These are phyloP conservation scores for Cutaneotrichosporon cavernicola DNA, from an alignment of 1,284 basidiomycete species.

Conservation along the genomic window DNA sequence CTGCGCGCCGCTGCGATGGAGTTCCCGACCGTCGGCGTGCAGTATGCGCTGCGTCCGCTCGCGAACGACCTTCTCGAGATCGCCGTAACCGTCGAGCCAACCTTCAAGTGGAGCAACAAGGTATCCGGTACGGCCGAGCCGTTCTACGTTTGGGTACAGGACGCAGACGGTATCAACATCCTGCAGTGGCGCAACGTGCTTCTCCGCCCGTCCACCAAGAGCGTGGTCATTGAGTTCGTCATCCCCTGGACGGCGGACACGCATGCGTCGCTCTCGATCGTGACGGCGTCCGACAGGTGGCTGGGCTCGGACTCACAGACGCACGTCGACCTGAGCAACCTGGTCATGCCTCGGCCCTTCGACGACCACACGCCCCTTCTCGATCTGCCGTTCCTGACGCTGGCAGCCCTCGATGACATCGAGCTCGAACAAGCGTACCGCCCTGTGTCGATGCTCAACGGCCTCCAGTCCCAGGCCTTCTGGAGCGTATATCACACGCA, in stretches of 20 bases:
- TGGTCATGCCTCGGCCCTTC: conserved; percentile 74
- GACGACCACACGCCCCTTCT: conserved; percentile 68
- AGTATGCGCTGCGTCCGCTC: conserved; percentile 73
- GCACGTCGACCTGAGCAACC: conserved; percentile 63
- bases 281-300: conserved; percentile 93
- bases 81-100: conserved; percentile 62
- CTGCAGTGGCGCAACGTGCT: conserved; percentile 75
- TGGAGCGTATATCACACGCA: conserved; percentile 76
- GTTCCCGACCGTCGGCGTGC: conserved; percentile 75
- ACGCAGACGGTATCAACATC: conserved; percentile 73
- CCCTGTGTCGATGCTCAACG: conserved; percentile 65
- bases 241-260: conserved; percentile 67
- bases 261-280: conserved; percentile 68
- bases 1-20: conserved; percentile 77
- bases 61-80: conserved; percentile 81
- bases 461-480: conserved; percentile 84
- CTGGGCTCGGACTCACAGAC: conserved; percentile 82
- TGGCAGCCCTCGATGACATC: conserved; percentile 59
- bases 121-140: conserved; percentile 76
- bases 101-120: conserved; percentile 82
- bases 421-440: conserved; percentile 58
- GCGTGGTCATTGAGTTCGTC: conserved; percentile 72
- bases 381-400: conserved; percentile 75
- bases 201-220: conserved; percentile 66
- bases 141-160: conserved; percentile 97